Conservation (phyloP, 1,284 basidiomycete genomes). For the Malassezia dermatis region DNA sequence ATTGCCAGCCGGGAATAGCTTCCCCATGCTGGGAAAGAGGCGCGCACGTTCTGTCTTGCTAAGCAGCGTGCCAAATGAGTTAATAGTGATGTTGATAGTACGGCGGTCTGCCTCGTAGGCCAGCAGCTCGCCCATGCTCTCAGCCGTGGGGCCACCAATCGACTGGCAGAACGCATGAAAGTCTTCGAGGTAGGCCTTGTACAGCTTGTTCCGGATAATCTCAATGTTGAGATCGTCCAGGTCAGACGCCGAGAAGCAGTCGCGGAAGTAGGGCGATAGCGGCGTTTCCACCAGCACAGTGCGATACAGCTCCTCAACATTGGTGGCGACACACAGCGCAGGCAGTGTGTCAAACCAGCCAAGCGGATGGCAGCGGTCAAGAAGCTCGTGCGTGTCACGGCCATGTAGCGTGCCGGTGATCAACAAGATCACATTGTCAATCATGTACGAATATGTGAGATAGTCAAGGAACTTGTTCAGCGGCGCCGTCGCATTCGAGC, state of each 20-base stretch:
- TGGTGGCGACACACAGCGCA: slow-evolving; percentile 94
- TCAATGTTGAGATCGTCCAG: slow-evolving; percentile 99
- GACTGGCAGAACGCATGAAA: slow-evolving; percentile 75
- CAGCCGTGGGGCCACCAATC: slow-evolving; percentile 55
- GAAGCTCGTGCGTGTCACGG: slow-evolving; percentile 88
- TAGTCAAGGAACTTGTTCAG: slow-evolving; percentile 91
- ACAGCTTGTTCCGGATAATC: slow-evolving; percentile 98
- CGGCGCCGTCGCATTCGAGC: slow-evolving; percentile 80
- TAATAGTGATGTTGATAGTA: slow-evolving; percentile 96
- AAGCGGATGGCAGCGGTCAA: slow-evolving; percentile 92
- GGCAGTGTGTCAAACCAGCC: slow-evolving; percentile 98
- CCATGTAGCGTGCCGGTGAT: slow-evolving; percentile 97
- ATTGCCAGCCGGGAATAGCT: slow-evolving; percentile 90
- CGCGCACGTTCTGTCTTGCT: slow-evolving; percentile 91
- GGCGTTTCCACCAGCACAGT: slow-evolving; percentile 95
- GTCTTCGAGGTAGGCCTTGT: slow-evolving; percentile 98
- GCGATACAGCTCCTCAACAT: slow-evolving; percentile 97
- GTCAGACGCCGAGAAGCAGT: slow-evolving; percentile 86
- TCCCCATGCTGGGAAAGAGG: slow-evolving; percentile 85
- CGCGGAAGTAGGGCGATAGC: slow-evolving; percentile 90
- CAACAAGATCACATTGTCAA: slow-evolving; percentile 95
- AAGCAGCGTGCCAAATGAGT: slow-evolving; percentile 91
- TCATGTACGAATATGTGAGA: slow-evolving; percentile 99
- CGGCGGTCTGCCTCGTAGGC: slow-evolving; percentile 93
- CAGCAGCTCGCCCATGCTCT: slow-evolving; percentile 58